phyloP scores from a whole-genome alignment of 1,284 basidiomycete species.

The Pisolithus thermaeus region DNA sequence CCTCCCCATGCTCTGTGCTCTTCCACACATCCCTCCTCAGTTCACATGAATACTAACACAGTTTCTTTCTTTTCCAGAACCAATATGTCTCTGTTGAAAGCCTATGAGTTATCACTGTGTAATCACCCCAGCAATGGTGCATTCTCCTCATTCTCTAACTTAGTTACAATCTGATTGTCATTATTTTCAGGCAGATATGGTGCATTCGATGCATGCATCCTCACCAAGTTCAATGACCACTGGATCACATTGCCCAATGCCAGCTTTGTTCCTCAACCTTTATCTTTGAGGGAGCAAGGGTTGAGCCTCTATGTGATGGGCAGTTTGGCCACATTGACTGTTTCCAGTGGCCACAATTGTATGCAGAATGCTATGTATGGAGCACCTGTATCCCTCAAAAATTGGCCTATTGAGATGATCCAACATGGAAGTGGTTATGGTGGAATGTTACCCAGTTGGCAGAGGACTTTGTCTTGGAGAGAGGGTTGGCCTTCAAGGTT shows the following conservation, averaged over 20 bases:
- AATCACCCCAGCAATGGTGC: neutral
- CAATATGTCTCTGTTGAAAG: neutral
- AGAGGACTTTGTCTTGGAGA: neutral
- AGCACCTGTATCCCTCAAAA: neutral
- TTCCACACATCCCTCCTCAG: neutral
- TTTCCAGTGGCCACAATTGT: conserved; percentile 5
- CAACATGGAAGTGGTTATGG: neutral
- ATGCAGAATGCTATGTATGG: neutral
- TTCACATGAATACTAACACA: neutral
- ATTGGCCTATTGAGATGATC: neutral
- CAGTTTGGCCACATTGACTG: neutral
- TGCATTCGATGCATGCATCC: neutral
- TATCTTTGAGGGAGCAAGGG: neutral
- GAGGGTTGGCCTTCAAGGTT: neutral
- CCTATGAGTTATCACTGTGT: neutral
- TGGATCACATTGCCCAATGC: conserved; percentile 2
- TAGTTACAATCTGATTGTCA: neutral
- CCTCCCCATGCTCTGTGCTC: too few species aligned
- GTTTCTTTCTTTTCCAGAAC: neutral
- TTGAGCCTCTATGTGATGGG: neutral
- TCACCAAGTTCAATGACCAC: neutral
- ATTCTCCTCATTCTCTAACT: neutral
- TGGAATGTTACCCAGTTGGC: neutral
- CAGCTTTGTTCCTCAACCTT: neutral
- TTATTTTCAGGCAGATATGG: neutral